Evolutionary conservation across 495 filamentous ascomycete genomes (phyloP).

Genomic region (Pseudoneurospora amorphoporcata): DNA sequence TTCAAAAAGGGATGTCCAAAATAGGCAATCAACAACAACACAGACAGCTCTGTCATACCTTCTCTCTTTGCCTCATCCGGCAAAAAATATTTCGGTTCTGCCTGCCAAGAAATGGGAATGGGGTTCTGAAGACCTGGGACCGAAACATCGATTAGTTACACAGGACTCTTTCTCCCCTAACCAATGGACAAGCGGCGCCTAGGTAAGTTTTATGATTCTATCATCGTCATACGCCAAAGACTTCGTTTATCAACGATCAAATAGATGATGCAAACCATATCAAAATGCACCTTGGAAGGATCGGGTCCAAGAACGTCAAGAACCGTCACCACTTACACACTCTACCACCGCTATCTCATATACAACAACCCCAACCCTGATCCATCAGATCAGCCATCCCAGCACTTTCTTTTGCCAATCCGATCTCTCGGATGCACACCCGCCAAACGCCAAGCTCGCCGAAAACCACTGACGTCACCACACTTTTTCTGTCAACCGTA

Average conservation of each 20-base stretch:
- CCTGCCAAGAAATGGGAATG: background rate
- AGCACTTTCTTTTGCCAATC: background rate
- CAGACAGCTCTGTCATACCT: background rate
- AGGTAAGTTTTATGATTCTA: background rate
- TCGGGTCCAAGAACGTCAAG: background rate
- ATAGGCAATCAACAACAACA: background rate
- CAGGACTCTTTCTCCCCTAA: background rate
- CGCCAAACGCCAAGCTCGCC: background rate
- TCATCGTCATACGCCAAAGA: background rate
- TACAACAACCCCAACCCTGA: background rate
- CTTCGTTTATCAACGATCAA: background rate
- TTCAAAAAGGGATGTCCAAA: background rate
- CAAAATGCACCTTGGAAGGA: background rate
- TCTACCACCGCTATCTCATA: background rate
- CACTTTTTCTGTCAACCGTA: background rate
- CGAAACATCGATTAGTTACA: background rate
- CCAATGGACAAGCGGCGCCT: background rate
- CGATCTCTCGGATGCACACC: background rate
- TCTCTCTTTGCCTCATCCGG: background rate
- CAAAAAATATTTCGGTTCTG: background rate
- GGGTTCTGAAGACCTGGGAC: background rate
- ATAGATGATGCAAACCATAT: background rate
- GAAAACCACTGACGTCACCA: background rate
- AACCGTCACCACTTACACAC: background rate
- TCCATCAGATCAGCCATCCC: background rate